These are phyloP conservation scores for Wickerhamiella alocasiicola DNA, from an alignment of 805 yeast genomes.

Conservation along the genomic window DNA sequence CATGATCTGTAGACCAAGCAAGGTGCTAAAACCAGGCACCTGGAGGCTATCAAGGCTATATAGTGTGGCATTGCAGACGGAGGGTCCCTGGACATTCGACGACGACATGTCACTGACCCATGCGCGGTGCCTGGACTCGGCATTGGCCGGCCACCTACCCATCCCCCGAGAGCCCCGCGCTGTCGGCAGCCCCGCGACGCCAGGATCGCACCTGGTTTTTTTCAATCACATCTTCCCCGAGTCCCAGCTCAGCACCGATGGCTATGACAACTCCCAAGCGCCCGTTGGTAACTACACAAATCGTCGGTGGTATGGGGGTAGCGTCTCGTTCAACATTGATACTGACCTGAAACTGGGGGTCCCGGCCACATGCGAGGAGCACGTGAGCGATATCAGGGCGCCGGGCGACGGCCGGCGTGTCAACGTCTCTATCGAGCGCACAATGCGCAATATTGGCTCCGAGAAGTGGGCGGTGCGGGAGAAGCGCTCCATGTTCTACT, in stretches of 20 bases:
- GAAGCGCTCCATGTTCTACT: conserved; percentile 47
- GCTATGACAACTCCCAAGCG: conserved; percentile 69
- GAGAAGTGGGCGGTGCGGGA: conserved; percentile 34
- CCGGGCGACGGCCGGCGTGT: conserved; percentile 22
- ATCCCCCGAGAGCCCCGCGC: conserved; percentile 8
- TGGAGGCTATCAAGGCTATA: no score
- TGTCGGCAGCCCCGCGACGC: conserved; percentile 20
- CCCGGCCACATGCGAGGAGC: conserved; percentile 41
- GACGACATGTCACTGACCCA: conserved; percentile 25
- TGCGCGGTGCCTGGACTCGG: conserved; percentile 22
- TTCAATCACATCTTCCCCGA: conserved; percentile 48
- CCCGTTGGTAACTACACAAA: conserved; percentile 37
- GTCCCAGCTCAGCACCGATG: conserved; percentile 46
- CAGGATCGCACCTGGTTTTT: conserved; percentile 56
- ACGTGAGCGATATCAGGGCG: conserved; percentile 26
- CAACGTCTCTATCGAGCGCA: conserved; percentile 46
- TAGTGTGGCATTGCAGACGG: conserved; percentile 1
- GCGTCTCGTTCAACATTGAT: conserved; percentile 31
- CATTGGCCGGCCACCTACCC: conserved; percentile 23
- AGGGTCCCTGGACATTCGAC: conserved; percentile 23
- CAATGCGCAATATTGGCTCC: conserved; percentile 26
- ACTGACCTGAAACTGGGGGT: conserved; percentile 30
- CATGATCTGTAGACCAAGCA: no score
- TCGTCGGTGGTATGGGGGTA: conserved; percentile 75
- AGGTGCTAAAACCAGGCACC: no score